Evolutionary conservation across 2,329 filamentous ascomycete genomes (phyloP).

Genomic region (Zalaria sp.): DNA sequence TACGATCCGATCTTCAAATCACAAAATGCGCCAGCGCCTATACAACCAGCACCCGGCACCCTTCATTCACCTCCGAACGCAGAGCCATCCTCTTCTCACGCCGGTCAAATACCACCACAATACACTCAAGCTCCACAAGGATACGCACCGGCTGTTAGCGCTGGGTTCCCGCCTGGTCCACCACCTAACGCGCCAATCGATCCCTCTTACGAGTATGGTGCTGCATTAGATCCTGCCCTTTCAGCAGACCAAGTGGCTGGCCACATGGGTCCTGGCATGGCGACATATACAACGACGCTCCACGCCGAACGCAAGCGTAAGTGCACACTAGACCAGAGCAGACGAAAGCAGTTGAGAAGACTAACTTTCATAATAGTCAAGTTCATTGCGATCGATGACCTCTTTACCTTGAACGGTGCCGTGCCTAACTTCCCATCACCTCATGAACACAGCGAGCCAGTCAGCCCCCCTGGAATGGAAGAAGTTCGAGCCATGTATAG

Average conservation of each 20-base stretch:
- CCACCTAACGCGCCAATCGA: conserved; percentile 1
- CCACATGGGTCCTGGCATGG: not conserved
- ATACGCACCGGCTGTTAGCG: conserved; percentile 23
- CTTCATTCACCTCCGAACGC: conserved; percentile 2
- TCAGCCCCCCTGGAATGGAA: conserved; percentile 49
- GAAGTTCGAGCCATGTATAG: conserved; percentile 60
- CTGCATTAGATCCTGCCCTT: conserved; percentile 15
- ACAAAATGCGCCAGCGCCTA: conserved; percentile 52
- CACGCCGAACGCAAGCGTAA: conserved; percentile 15
- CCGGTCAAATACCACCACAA: conserved; percentile 12
- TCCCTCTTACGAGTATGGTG: conserved; percentile 1
- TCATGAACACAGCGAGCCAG: conserved; percentile 16
- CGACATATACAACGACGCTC: conserved; percentile 10
- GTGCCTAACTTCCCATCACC: conserved; percentile 38
- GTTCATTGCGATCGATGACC: conserved; percentile 53
- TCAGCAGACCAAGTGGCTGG: conserved; percentile 15
- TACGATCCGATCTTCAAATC: conserved; percentile 83
- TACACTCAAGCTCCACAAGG: conserved; percentile 24
- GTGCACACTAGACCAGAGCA: not conserved
- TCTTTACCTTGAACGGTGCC: conserved; percentile 50
- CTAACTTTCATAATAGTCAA: conserved; percentile 16
- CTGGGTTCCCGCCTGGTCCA: conserved; percentile 11
- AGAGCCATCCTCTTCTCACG: conserved; percentile 8
- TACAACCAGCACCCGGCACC: conserved; percentile 52
- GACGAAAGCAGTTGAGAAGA: no score